A percentile compares a stretch with the other conserved stretches of the same genome.
Conservation (phyloP, 495 filamentous ascomycete genomes). For the Mycothermus thermophilus region DNA sequence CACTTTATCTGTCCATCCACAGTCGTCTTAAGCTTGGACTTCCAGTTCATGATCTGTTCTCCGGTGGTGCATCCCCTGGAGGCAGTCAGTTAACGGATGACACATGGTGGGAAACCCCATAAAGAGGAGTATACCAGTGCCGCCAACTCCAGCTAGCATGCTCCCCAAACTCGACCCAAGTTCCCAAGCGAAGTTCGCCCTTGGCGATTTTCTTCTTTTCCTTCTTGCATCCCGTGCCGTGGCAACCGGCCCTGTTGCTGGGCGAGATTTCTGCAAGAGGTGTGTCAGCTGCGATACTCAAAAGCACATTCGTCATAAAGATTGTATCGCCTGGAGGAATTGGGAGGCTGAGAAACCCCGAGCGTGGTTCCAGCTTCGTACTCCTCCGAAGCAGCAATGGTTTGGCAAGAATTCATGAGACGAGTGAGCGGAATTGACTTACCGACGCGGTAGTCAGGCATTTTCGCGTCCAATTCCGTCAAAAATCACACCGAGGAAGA, state of each 20-base stretch:
- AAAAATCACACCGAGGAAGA: no score
- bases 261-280: constrained; percentile 45
- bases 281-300: background rate
- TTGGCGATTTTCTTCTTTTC: constrained; percentile 55
- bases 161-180: constrained; percentile 42
- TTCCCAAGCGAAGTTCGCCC: constrained; percentile 57
- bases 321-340: no score
- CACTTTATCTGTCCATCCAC: constrained; percentile 26
- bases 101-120: background rate
- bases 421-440: no score
- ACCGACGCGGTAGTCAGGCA: constrained; percentile 6
- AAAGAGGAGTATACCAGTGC: constrained; percentile 49
- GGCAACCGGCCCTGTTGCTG: constrained; percentile 51
- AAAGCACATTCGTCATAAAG: no score
- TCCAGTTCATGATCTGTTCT: constrained; percentile 41
- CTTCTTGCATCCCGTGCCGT: constrained; percentile 53
- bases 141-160: constrained; percentile 47
- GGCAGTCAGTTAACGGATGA: background rate
- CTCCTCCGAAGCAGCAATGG: no score
- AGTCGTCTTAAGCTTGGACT: constrained; percentile 24
- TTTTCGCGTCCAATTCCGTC: no score
- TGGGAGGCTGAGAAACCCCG: no score
- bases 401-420: no score
- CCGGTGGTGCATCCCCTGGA: constrained; percentile 72
- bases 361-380: no score